A percentile compares a stretch with the other conserved stretches of the same genome.
These are phyloP conservation scores for Lipomyces mesembrius DNA, from an alignment of 805 yeast genomes.

Conservation along the genomic window DNA sequence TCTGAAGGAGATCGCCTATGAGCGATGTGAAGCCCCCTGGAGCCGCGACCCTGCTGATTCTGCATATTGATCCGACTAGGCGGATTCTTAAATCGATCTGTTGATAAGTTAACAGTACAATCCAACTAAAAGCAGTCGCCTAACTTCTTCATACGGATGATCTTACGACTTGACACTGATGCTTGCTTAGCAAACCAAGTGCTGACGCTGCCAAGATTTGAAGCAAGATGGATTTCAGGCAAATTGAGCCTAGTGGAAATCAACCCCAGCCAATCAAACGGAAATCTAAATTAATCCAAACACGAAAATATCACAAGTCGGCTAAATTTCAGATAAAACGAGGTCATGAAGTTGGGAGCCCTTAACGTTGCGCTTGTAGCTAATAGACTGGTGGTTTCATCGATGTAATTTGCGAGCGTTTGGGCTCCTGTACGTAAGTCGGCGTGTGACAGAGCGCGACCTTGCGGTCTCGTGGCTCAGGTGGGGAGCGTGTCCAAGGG, in stretches of 20 bases:
- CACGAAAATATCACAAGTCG: background rate
- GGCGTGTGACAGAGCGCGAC: background rate
- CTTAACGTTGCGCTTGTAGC: background rate
- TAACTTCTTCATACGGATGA: background rate
- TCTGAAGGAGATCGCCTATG: conserved; percentile 97
- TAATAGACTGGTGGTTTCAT: background rate
- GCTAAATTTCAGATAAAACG: background rate
- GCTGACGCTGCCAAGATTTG: conserved; percentile 14
- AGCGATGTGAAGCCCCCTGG: conserved; percentile 84
- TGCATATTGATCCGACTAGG: conserved; percentile 22
- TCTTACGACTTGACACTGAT: background rate
- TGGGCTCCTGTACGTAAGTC: background rate
- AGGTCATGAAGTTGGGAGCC: background rate
- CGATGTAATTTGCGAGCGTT: too few species aligned
- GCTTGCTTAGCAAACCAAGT: background rate
- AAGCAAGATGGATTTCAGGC: background rate
- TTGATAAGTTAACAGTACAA: background rate
- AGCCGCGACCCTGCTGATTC: conserved; percentile 42
- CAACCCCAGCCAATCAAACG: background rate
- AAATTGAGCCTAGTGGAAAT: background rate
- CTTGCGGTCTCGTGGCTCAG: background rate
- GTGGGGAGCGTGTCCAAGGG: background rate
- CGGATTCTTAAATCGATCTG: background rate
- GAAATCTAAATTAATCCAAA: background rate
- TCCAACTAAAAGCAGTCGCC: background rate